Percentiles rank a stretch among this genome's conserved stretches.
Conservation (phyloP, 306 rosid species). For the Spatholobus suberectus region DNA sequence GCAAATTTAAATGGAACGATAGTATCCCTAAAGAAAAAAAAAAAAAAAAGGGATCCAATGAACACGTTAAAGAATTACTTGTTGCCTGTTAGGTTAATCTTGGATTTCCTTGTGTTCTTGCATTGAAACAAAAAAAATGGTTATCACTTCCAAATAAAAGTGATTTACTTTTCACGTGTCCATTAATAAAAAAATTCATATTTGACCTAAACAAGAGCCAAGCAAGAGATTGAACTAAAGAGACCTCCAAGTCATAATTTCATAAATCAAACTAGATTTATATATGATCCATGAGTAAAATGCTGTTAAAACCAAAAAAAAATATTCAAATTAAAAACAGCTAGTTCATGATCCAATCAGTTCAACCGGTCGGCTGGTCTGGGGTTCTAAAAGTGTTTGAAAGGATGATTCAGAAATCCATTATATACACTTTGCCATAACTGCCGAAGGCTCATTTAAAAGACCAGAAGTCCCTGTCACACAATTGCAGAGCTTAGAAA, state of each 20-base stretch:
- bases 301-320: background rate
- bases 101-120: too few relatives aligned
- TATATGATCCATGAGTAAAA: too few relatives aligned
- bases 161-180: too few relatives aligned
- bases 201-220: background rate
- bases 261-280: too few relatives aligned
- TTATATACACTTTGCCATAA: background rate
- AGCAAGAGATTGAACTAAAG: background rate
- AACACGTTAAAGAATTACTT: background rate
- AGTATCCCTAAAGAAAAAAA: too few relatives aligned
- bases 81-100: background rate
- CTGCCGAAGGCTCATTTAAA: background rate
- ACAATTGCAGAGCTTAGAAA: background rate
- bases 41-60: too few relatives aligned
- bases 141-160: too few relatives aligned
- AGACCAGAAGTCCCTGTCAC: background rate
- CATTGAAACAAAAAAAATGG: background rate
- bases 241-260: background rate
- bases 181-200: too few relatives aligned
- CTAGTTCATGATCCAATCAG: background rate
- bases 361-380: background rate
- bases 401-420: conserved; percentile 6
- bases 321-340: background rate
- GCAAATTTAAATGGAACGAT: too few relatives aligned
- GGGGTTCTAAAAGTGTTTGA: background rate